phyloP scores from a whole-genome alignment of 148 eudicot species.

The Polygonum maritimum region DNA sequence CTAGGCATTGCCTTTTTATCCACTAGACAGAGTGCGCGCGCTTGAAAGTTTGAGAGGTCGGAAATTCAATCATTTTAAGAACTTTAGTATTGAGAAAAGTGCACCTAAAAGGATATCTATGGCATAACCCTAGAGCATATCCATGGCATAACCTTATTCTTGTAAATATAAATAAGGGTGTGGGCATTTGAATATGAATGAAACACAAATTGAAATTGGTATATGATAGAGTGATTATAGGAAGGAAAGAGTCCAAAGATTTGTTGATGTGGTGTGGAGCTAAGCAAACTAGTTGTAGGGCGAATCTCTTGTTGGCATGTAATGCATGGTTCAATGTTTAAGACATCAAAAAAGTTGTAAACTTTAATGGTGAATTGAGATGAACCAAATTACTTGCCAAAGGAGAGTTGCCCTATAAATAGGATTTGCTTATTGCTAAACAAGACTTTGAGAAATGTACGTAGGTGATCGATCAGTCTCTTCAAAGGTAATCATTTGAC shows the following conservation, averaged over 20 bases:
- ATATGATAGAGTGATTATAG: background rate
- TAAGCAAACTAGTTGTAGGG: constrained; percentile 4
- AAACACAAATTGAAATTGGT: background rate
- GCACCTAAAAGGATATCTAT: background rate
- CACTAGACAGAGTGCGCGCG: background rate
- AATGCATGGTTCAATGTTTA: background rate
- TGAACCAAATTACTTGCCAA: background rate
- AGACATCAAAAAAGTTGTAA: background rate
- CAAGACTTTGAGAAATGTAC: background rate
- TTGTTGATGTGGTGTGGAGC: background rate
- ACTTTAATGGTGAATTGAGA: background rate
- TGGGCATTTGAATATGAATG: background rate
- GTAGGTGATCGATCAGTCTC: background rate
- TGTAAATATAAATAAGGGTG: background rate
- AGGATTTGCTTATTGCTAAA: background rate
- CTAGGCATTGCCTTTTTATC: too few species aligned
- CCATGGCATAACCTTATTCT: background rate
- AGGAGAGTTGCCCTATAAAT: constrained; percentile 3
- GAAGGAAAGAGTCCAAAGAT: background rate
- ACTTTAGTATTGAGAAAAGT: background rate
- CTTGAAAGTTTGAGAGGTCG: background rate
- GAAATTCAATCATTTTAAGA: background rate
- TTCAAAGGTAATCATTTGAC: background rate
- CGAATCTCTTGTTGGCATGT: background rate
- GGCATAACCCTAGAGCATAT: background rate